A percentile compares a stretch with the other conserved stretches of the same genome.
Conservation (phyloP, 352 stramenopile genomes). For the Pythium chondricola region DNA sequence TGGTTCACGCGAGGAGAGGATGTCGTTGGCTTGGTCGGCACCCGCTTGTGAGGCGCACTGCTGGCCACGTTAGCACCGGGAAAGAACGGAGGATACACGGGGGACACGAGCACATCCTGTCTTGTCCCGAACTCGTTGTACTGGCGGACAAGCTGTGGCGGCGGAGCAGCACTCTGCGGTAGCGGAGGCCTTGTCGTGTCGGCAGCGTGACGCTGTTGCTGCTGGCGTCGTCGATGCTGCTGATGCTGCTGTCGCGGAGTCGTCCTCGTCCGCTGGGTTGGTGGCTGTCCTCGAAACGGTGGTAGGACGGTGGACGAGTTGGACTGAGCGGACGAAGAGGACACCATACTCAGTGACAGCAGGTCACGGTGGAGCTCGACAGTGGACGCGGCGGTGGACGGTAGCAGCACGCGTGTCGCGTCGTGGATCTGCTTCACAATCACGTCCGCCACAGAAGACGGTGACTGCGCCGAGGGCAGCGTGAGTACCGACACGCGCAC, state of each 20-base stretch:
- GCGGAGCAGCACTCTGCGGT: neutral
- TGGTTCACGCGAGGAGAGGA: no score
- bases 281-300: no score
- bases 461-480: constrained; percentile 30
- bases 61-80: no score
- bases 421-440: constrained; percentile 62
- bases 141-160: constrained; percentile 44
- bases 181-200: neutral
- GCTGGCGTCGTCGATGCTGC: neutral
- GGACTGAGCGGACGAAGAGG: no score
- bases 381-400: constrained; percentile 8
- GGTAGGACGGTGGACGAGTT: no score
- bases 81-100: constrained; percentile 49
- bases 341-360: no score
- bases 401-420: constrained; percentile 35
- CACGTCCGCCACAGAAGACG: constrained; percentile 20
- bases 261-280: constrained; percentile 1
- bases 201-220: neutral
- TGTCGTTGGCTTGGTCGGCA: no score
- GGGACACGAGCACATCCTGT: constrained; percentile 54
- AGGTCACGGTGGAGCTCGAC: neutral
- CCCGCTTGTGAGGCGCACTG: constrained; percentile 8
- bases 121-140: constrained; percentile 61
- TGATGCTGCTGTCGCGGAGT: neutral
- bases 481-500: constrained; percentile 36